Base-by-base conservation (phyloP, 2,329 filamentous ascomycete species). In the Fusarium multiceps region DNA sequence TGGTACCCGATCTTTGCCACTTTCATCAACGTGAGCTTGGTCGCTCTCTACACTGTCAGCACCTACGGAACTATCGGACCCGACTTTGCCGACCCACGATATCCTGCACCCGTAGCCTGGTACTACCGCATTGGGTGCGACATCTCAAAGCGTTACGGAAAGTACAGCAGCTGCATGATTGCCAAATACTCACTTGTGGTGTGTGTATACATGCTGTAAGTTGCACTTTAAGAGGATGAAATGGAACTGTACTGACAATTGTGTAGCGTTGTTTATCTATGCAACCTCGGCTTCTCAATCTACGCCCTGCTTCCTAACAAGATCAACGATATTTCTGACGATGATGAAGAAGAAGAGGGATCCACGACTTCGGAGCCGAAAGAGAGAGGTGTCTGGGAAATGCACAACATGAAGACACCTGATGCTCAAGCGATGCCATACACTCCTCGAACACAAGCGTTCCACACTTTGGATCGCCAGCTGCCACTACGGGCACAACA, bases 71-170 rank as follows among this genome's bases (percentile, higher is more conserved):
- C 94, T 78, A 88, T 91, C 56, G 89, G 90, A 13, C 90, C 91
- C 30, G 92, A 95, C 80, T 88, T 90, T 75, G 87, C 87, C 69
- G 92, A 95, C 78, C 80, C 87, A 8, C 78, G 83, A 45, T 86
- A 89, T 73, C 86, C 86, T 7, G 89, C 89, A 73, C 83, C 84
- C 27, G 84, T 88, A 27, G 86, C 91, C 9, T 95, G 92, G 92
- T 94, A 94, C 78, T 88, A 94, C 72, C 86, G 87, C 56, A 89
- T 91, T 78, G 88, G 87, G 66, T 95, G 92, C 80, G 82, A 80
- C 55, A 84, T 90, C 40, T 89, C 90, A 4, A 82, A 82, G 55
- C 82, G 85, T 7, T 84, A 84, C 64, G 80, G 79, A 51, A 85
- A 86, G 28, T 82, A 86, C 49, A 80, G 84, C 57, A 88, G 87